Conservation (phyloP, 2,329 filamentous ascomycete species). For the Xylaria sp. region DNA sequence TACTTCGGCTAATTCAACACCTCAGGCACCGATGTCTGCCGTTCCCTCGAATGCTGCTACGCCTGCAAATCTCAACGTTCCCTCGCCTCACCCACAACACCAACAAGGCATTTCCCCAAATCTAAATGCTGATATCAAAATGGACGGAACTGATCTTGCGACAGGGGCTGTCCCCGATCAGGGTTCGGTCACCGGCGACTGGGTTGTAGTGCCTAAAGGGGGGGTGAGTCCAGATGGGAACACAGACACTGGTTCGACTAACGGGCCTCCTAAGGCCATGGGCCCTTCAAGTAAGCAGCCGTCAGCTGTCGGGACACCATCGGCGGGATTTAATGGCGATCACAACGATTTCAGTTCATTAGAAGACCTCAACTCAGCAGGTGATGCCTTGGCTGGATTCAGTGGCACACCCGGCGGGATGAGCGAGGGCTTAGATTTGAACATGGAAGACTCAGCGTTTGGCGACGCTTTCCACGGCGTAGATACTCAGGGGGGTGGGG, state of each 20-base stretch:
- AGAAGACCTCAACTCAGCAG: constrained; percentile 75
- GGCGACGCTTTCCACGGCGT: constrained; percentile 83
- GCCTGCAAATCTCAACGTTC: constrained; percentile 60
- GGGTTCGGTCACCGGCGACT: constrained; percentile 70
- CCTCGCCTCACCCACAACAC: constrained; percentile 57
- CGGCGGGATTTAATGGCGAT: constrained; percentile 60
- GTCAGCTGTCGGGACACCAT: constrained; percentile 60
- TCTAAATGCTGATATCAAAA: constrained; percentile 57
- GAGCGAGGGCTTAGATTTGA: constrained; percentile 67
- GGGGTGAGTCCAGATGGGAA: constrained; percentile 58
- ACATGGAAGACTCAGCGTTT: constrained; percentile 81
- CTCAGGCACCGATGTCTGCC: constrained; percentile 68
- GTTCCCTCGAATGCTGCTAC: constrained; percentile 68
- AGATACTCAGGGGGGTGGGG: constrained; percentile 50
- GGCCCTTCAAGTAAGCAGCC: constrained; percentile 51
- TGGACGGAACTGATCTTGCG: constrained; percentile 65
- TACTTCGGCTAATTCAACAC: constrained; percentile 69
- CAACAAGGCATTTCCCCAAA: constrained; percentile 22
- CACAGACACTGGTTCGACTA: constrained; percentile 38
- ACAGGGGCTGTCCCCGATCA: constrained; percentile 61
- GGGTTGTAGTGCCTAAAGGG: constrained; percentile 79
- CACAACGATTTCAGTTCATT: constrained; percentile 72
- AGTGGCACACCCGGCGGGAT: constrained; percentile 65
- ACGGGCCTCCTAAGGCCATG: constrained; percentile 42
- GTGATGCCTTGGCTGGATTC: constrained; percentile 76